Base-by-base conservation (phyloP, 495 filamentous ascomycete species). In the Diplogelasinospora grovesii region DNA sequence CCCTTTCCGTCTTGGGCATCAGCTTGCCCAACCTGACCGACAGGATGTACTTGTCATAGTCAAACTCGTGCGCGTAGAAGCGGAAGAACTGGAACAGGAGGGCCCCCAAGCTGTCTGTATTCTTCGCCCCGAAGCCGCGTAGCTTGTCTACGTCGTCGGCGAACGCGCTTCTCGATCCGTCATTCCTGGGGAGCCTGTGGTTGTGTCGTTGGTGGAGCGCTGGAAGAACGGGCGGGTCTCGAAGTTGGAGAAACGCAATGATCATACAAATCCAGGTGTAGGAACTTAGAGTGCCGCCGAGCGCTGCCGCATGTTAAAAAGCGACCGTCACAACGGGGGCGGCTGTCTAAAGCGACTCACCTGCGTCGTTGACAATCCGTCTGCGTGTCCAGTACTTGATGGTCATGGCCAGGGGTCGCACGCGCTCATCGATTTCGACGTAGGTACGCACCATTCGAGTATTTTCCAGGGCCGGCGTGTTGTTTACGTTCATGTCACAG, bases 241-340 rank as follows among this genome's bases (percentile, higher is more conserved):
- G 78, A 22, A 85, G 83, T 62, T 98, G 92, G 22, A 98, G 73
- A 59, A 97, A 98, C 45, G 89, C 92, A 52, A 98, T 82, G 48
- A 97, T 95, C 77, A 97, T 79, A 67, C 92, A 97, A 59, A 95
- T 96, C 92, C 92, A 98, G n/a, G 92, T 95, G 55, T 98, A 98
- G 8, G 93, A 97, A 60, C 92, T 96, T 18, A 98, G 68, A 5
- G 92, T 98, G 29, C 88, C 93, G 41, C 93, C 92, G 52, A 89
- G 79, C 25, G 84, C 90, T 94, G 8, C 11, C 9, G 21, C 3
- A 52, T 23, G 34, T 22, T 8, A 36, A 22, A 22, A 31, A 25
- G 14, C 57, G 53, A n/a, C n/a, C 29, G 40, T 23, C 19, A 9
- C 39, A n/a, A n/a, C n/a, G n/a, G n/a, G 48, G 40, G 18, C 5